phyloP scores from a whole-genome alignment of 164 flowering plant species.

The Warburgia ugandensis region DNA sequence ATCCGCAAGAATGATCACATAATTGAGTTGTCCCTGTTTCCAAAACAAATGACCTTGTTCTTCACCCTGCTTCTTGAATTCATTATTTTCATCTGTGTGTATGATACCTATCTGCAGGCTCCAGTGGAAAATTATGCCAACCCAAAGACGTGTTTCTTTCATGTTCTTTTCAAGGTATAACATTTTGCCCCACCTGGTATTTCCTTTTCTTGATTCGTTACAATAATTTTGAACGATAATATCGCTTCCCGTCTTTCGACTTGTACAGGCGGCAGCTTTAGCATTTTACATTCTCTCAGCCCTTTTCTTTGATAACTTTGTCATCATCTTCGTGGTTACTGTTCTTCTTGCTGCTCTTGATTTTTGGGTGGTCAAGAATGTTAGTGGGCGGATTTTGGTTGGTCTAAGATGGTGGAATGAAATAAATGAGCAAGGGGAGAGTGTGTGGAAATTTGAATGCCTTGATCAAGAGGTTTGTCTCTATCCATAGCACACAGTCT shows the following conservation, averaged over 20 bases:
- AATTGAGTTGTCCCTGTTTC: not conserved
- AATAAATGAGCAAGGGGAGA: constrained; percentile 84
- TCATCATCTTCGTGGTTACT: constrained; percentile 89
- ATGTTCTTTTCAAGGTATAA: constrained; percentile 83
- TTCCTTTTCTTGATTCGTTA: not conserved
- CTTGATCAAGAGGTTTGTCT: constrained; percentile 88
- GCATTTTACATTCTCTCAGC: constrained; percentile 92
- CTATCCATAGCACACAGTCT: not conserved
- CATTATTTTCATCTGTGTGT: too few species aligned
- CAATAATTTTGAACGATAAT: not conserved
- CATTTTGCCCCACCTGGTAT: not conserved
- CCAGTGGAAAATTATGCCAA: constrained; percentile 75
- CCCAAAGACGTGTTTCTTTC: constrained; percentile 90
- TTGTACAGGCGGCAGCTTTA: constrained; percentile 69
- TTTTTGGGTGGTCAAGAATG: constrained; percentile 98
- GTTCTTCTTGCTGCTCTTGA: constrained; percentile 90
- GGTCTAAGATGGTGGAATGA: constrained; percentile 99
- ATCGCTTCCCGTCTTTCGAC: constrained; percentile 5
- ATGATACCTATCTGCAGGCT: constrained; percentile 59
- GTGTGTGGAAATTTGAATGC: constrained; percentile 89
- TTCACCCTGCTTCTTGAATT: too few species aligned
- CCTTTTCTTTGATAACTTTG: constrained; percentile 70
- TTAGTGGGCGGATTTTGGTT: constrained; percentile 89
- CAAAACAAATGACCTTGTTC: too few species aligned
- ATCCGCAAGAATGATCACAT: too few species aligned